Evolutionary conservation across 352 stramenopile genomes (phyloP), one percentile per base, ranked within the genome.

Genomic region (Phytophthora niederhauseri): DNA sequence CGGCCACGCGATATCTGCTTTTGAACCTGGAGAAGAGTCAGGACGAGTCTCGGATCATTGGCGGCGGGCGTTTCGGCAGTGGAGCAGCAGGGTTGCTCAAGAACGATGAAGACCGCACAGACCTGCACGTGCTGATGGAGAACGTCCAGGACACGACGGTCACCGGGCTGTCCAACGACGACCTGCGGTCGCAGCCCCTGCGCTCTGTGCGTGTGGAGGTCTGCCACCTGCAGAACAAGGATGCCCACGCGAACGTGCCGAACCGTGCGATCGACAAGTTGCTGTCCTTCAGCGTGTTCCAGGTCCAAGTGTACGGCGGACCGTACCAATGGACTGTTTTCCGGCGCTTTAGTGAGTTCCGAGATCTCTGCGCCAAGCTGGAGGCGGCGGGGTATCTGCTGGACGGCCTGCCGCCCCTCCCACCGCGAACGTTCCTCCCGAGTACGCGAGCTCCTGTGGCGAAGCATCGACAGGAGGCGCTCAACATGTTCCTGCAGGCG

Each of bases 261-360:
- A 62, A 70, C 26, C 86, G 88, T 46, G 61, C 86, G 15, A 77
- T 93, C 64, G 89, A 96, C 70, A 72, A 81, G 34, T 57, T 96
- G 55, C 67, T 92, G 24, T 93, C 86, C 34, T 96, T 96, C 70
- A 91, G 80, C 36, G 87, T 96, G 9, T 96, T 91, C 41, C 86
- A 93, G 66, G 78, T 96, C 41, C 77, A 92, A 69, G 87, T 94
- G 30, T 93, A 93, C 49, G 89, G 89, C 36, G 89, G 87, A 1
- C 87, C 87, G 34, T 96, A 96, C 61, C 87, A 94, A 62, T 96
- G 89, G 89, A 89, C 79, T 4, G 84, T 94, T 11, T 96, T 89
- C 60, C 89, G 89, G n/a, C 85, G 89, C 12, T 96, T 92, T 61
- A 94, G 84, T 59, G 85, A 96, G 63, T 95, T 96, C 58, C 84